Conservation (phyloP, 23 red algal species). For the Gracilaria caudata region DNA sequence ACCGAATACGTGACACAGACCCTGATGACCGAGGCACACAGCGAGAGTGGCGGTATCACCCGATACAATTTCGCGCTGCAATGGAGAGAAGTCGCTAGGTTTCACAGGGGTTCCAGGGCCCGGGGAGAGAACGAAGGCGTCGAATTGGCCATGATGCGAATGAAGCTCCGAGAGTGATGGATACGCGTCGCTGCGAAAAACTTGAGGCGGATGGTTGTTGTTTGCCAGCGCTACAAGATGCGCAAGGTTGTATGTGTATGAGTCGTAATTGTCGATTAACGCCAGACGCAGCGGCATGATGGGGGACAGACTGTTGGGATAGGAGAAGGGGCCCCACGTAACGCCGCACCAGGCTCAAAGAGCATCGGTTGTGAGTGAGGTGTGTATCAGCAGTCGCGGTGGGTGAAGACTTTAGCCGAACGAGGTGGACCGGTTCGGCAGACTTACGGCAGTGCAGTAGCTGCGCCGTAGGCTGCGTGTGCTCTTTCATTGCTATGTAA, state of each 20-base stretch:
- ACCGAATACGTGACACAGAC: constrained; percentile 59
- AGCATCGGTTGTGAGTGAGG: too few relatives aligned
- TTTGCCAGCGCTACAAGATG: constrained; percentile 76
- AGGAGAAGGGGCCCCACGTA: not conserved
- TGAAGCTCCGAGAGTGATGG: constrained; percentile 24
- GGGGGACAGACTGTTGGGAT: too few relatives aligned
- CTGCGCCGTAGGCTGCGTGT: too few relatives aligned
- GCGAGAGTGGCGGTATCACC: constrained; percentile 64
- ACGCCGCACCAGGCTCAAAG: not conserved
- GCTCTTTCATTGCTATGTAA: too few relatives aligned
- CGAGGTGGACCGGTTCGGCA: too few relatives aligned
- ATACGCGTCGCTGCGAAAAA: constrained; percentile 72
- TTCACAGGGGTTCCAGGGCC: constrained; percentile 90
- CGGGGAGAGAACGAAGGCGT: constrained; percentile 93
- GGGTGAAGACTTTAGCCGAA: too few relatives aligned
- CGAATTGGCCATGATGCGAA: constrained; percentile 49
- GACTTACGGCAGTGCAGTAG: too few relatives aligned
- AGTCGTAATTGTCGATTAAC: constrained; percentile 96
- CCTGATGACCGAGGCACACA: constrained; percentile 96
- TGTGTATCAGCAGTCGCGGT: too few relatives aligned
- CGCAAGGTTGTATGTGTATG: constrained; percentile 96
- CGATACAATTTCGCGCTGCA: constrained; percentile 50
- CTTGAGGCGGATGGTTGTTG: constrained; percentile 47
- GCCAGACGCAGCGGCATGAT: constrained; percentile 64
- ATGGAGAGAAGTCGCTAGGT: constrained; percentile 62